phyloP scores from a whole-genome alignment of 225 moss, liverwort and hornwort genomes.

The Pseudisothecium myosuroides region DNA sequence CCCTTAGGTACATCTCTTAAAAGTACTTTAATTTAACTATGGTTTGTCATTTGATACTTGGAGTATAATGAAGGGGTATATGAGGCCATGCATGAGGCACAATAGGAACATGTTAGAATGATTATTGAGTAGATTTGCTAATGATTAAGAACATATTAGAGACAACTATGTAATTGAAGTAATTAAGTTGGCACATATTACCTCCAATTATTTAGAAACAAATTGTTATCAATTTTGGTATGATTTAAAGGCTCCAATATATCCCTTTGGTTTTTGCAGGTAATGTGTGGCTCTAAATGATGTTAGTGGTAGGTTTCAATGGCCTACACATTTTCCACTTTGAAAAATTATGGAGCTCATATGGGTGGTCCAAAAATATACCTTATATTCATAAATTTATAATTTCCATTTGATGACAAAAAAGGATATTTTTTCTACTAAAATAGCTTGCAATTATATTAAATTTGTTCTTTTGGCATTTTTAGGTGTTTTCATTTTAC shows the following conservation, averaged over 20 bases:
- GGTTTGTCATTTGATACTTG: background rate
- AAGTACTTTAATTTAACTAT: accelerated
- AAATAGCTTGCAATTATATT: accelerated
- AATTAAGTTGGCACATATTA: too few relatives aligned
- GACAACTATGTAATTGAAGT: too few relatives aligned
- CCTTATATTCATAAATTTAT: background rate
- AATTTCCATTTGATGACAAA: background rate
- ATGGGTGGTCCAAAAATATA: background rate
- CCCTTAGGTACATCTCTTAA: background rate
- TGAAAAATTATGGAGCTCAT: too few relatives aligned
- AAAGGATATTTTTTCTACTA: accelerated
- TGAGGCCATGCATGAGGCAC: accelerated
- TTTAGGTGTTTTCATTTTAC: background rate
- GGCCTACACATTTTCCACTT: too few relatives aligned
- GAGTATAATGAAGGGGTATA: background rate
- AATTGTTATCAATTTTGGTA: too few relatives aligned
- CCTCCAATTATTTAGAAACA: too few relatives aligned
- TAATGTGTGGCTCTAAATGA: too few relatives aligned
- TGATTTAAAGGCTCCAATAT: too few relatives aligned
- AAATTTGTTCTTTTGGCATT: background rate
- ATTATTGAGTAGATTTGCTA: background rate
- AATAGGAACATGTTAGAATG: background rate
- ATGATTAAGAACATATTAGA: background rate
- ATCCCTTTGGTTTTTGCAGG: too few relatives aligned
- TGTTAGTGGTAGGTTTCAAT: too few relatives aligned